phyloP scores from a whole-genome alignment of 352 stramenopile genomes.

The Pythium guiyangense region DNA sequence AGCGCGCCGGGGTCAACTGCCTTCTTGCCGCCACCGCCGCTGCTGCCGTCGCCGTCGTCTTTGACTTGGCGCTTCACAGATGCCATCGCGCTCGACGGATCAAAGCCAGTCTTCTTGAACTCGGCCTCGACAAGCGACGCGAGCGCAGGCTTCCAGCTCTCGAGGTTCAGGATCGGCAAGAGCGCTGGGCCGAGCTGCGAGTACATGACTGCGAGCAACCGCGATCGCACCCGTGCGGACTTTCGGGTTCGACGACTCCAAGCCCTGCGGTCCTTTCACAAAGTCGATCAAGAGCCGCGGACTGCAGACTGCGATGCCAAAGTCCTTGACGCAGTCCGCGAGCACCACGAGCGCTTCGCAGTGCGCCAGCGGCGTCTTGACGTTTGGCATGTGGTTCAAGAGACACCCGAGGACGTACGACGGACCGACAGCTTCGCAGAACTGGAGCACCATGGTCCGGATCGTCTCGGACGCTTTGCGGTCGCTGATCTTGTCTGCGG shows the following conservation, averaged over 20 bases:
- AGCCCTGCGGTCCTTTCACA: constrained; percentile 58
- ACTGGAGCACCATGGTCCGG: constrained; percentile 63
- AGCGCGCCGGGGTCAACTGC: constrained; percentile 42
- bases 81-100: constrained; percentile 46
- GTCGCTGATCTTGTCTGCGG: constrained; percentile 82
- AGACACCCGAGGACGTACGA: constrained; percentile 75
- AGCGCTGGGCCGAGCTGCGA: constrained; percentile 75
- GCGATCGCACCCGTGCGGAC: constrained; percentile 60
- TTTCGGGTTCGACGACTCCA: constrained; percentile 82
- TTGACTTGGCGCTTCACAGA: constrained; percentile 70
- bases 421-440: constrained; percentile 72
- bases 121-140: constrained; percentile 70
- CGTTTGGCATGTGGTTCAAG: constrained; percentile 66
- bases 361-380: constrained; percentile 77
- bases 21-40: constrained; percentile 13
- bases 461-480: constrained; percentile 71
- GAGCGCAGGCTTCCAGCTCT: constrained; percentile 82
- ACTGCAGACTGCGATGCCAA: constrained; percentile 67
- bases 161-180: constrained; percentile 72
- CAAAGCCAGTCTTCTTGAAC: constrained; percentile 80
- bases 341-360: constrained; percentile 64
- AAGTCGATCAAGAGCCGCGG: constrained; percentile 72
- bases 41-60: constrained; percentile 43
- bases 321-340: constrained; percentile 69
- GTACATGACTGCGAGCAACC: constrained; percentile 78